Evolutionary conservation across 495 filamentous ascomycete species (phyloP).

Genomic region (Pyrenula aspistea): DNA sequence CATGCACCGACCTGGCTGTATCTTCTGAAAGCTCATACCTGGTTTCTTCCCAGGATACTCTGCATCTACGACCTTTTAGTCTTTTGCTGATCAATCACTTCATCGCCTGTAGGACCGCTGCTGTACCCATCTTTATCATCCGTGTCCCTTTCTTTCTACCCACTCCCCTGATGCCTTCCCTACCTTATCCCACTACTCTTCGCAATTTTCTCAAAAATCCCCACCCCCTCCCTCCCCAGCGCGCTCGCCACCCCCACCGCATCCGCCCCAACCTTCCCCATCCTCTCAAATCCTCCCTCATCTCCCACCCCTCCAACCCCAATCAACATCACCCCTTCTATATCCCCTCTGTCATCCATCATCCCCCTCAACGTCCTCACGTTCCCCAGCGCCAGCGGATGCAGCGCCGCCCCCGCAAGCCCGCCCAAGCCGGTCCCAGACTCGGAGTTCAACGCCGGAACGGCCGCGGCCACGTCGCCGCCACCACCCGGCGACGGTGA

Average conservation of each 20-base stretch:
- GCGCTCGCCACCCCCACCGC: slow-evolving; percentile 55
- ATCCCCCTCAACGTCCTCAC: slow-evolving; percentile 44
- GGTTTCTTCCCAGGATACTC: no score
- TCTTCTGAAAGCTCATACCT: no score
- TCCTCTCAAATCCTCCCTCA: slow-evolving; percentile 41
- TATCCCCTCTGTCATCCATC: slow-evolving; percentile 32
- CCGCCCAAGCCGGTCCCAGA: slow-evolving; percentile 48
- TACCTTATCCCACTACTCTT: no score
- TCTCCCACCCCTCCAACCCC: slow-evolving; percentile 59
- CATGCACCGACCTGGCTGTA: no score
- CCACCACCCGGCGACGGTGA: slow-evolving; percentile 1
- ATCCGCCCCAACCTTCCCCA: slow-evolving; percentile 49
- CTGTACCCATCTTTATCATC: no score
- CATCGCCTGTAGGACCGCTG: no score
- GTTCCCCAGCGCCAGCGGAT: slow-evolving; percentile 65
- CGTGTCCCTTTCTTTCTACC: no score
- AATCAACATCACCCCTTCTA: slow-evolving; percentile 41
- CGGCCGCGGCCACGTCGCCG: slow-evolving; percentile 1
- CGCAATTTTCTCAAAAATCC: slow-evolving; percentile 45
- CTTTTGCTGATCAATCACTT: no score
- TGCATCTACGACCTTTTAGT: no score
- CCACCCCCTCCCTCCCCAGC: slow-evolving; percentile 44
- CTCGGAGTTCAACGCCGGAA: slow-evolving; percentile 22
- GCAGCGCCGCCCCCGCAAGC: slow-evolving; percentile 52
- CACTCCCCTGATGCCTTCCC: no score